phyloP scores from a whole-genome alignment of 352 stramenopile species.

The Pythium brassicae region DNA sequence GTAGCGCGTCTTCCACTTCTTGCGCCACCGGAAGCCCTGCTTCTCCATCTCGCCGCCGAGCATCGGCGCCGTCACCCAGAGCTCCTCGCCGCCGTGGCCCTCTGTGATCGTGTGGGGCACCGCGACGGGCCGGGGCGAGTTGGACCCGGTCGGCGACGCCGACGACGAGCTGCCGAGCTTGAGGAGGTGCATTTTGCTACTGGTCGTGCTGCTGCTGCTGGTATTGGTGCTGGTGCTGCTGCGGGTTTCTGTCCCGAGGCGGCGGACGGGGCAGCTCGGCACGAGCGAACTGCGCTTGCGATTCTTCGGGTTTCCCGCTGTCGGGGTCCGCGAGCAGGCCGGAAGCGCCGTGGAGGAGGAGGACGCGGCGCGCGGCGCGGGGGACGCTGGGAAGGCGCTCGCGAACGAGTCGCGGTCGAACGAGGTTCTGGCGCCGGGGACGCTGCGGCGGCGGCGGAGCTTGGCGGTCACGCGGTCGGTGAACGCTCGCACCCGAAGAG shows the following conservation, averaged over 20 bases:
- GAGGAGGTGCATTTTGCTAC: conserved; percentile 7
- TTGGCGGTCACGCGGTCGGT: not conserved
- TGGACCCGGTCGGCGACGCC: conserved; percentile 7
- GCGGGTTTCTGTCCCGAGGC: not conserved
- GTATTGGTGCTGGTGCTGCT: conserved; percentile 6
- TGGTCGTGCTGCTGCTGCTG: conserved; percentile 2
- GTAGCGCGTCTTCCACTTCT: conserved; percentile 73
- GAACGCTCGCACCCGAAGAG: not conserved
- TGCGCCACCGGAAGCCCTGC: conserved; percentile 71
- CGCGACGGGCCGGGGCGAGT: conserved; percentile 21
- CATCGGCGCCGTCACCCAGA: conserved; percentile 76
- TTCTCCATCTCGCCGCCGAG: conserved; percentile 68
- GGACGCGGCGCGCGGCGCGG: not conserved
- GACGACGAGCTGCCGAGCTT: conserved; percentile 5
- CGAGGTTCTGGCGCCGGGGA: not conserved
- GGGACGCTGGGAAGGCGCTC: not conserved
- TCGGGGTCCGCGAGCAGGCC: not conserved
- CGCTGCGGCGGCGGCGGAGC: not conserved
- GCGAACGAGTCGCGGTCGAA: conserved; percentile 1
- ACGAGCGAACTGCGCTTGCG: conserved; percentile 3
- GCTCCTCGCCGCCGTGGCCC: conserved; percentile 51
- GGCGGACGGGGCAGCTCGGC: not conserved
- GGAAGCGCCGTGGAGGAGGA: not conserved
- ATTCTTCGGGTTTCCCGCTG: not conserved
- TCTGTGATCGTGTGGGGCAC: conserved; percentile 81